Base-by-base conservation (phyloP, 495 filamentous ascomycete species). In the Xylaria scruposa region DNA sequence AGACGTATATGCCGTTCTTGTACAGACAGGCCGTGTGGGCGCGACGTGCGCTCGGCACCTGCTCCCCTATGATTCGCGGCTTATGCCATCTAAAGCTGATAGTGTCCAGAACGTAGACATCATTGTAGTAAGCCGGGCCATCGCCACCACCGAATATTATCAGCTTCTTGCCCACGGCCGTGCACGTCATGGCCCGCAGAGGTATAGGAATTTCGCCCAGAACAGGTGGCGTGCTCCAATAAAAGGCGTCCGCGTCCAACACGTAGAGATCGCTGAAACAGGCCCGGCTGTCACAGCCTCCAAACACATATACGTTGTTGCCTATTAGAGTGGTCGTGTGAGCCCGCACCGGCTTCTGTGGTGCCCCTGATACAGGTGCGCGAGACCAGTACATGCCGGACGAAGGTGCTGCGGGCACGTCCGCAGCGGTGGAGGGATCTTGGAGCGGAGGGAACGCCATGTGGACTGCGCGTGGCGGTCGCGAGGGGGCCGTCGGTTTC, bases 311-410 rank as follows among this genome's bases (percentile, higher is more conserved):
- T 58, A 91, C 85, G 70, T 86, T 90, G 59, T 84, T 88, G 7
- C 88, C 89, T 13, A 90, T 80, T 21, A 90, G 79, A 26, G 89
- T 89, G 17, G 86, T 88, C 40, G 88, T 90, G 79, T 91, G 89
- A 31, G 89, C 89, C 46, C 89, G 86, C 51, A 90, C 78, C 10
- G 88, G 82, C 24, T 85, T 86, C 71, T 88, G 88, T 44, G 87
- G 77, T 17, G 84, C 77, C 12, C 89, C 89, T 5, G 88, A 90
- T 10, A 84, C 80, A 2, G 85, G 86, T 19, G 88, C 89, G 51
- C 83, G 84, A 65, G 87, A 89, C 89, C 89, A 91, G 80, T 91
- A 91, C 89, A 91, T 91, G 58, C 89, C 89, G 54, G 87, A 88
- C 21, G 89, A 87, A n/a, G 89, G 89, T 12, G 89, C 88, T 3